Conservation (phyloP, 192 early-diverging fungal species). For the Podila horticola region DNA sequence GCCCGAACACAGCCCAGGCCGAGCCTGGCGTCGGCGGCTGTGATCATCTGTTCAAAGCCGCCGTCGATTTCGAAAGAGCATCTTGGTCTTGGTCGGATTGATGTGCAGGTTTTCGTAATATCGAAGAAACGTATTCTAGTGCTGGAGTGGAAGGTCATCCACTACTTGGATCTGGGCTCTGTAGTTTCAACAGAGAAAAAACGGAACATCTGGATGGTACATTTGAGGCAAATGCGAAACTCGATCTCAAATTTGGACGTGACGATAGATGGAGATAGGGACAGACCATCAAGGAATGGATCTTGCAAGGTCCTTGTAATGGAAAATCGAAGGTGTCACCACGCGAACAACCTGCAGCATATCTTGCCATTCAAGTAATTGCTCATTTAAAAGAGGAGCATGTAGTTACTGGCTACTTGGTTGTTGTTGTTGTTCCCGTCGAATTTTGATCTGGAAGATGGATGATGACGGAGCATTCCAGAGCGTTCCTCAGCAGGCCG, state of each 20-base stretch:
- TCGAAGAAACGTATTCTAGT: too few relatives aligned
- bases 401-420: constrained; percentile 30
- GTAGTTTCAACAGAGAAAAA: too few relatives aligned
- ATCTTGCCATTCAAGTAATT: constrained; percentile 16
- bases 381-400: constrained; percentile 11
- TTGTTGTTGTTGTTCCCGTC: constrained; percentile 45
- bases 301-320: constrained; percentile 3
- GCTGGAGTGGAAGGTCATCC: too few relatives aligned
- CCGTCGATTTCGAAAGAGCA: too few relatives aligned
- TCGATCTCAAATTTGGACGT: constrained; percentile 25
- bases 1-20: too few relatives aligned
- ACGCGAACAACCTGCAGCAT: constrained; percentile 19
- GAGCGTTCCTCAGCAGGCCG: constrained; percentile 8
- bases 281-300: constrained; percentile 36
- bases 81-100: too few relatives aligned
- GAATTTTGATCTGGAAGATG: constrained; percentile 38
- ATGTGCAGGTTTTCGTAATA: too few relatives aligned
- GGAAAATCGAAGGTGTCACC: constrained; percentile 1
- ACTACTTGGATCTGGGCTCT: too few relatives aligned
- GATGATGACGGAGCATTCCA: constrained; percentile 7
- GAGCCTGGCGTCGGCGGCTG: too few relatives aligned
- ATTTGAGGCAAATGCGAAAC: too few relatives aligned
- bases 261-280: constrained; percentile 32
- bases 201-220: too few relatives aligned
- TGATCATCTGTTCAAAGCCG: too few relatives aligned